Conservation (phyloP, 306 rosid genomes). For the Cercis canadensis region DNA sequence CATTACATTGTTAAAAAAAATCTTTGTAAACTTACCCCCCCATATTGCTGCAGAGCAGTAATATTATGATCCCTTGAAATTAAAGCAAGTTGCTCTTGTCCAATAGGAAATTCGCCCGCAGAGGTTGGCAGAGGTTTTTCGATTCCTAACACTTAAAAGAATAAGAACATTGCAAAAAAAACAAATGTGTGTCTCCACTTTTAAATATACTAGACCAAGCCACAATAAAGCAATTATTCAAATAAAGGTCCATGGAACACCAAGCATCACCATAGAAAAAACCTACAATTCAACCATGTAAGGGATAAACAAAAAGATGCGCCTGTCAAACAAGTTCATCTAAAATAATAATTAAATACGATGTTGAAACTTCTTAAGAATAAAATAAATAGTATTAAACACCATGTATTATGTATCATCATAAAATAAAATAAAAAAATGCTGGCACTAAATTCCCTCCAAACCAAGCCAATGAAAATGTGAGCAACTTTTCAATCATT, state of each 20-base stretch:
- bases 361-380: neutral
- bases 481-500: neutral
- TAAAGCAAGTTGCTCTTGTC: slow-evolving; percentile 71
- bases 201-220: neutral
- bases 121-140: slow-evolving; percentile 33
- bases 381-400: slow-evolving; percentile 2
- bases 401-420: neutral
- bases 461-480: slow-evolving; percentile 1
- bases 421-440: neutral
- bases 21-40: slow-evolving; percentile 70
- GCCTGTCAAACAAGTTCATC: neutral
- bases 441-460: neutral
- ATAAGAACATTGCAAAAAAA: slow-evolving; percentile 11
- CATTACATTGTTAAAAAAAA: slow-evolving; percentile 10
- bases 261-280: no score
- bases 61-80: slow-evolving; percentile 77
- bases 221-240: neutral
- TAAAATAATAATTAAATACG: slow-evolving; percentile 7
- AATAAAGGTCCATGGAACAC: no score
- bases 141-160: slow-evolving; percentile 47
- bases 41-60: slow-evolving; percentile 59
- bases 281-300: no score
- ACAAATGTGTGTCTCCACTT: neutral
- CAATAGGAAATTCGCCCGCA: slow-evolving; percentile 73
- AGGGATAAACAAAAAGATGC: neutral